A percentile compares a stretch with the other conserved stretches of the same genome.
Evolutionary conservation across 2,329 filamentous ascomycete species (phyloP).

Genomic region (Dactylellina sp.): DNA sequence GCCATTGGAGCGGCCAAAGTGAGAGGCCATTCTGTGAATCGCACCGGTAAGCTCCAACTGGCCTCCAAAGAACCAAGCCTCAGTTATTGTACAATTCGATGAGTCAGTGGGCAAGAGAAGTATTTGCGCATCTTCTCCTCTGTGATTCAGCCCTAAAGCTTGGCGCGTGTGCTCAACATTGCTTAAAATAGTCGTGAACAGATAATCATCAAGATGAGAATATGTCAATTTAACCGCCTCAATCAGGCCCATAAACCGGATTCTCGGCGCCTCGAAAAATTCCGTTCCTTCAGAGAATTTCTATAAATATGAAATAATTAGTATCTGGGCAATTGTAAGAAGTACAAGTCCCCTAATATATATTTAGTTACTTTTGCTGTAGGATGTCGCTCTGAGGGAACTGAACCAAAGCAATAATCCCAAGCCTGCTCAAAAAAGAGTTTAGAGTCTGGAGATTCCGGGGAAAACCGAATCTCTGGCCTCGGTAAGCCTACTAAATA

Average conservation of each 20-base stretch:
- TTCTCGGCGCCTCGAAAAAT: conserved; percentile 17
- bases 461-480: background rate
- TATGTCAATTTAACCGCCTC: conserved; percentile 1
- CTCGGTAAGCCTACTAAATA: conserved; percentile 13
- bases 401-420: background rate
- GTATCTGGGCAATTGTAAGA: background rate
- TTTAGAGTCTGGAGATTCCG: background rate
- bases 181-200: conserved; percentile 13
- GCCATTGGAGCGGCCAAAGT: conserved; percentile 39
- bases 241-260: conserved; percentile 34
- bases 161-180: conserved; percentile 15
- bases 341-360: no score
- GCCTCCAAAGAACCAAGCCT: conserved; percentile 37
- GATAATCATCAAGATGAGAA: background rate
- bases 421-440: conserved; percentile 17
- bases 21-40: conserved; percentile 20
- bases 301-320: conserved; percentile 4
- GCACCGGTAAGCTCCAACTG: conserved; percentile 28
- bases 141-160: conserved; percentile 23
- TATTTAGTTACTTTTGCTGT: conserved; percentile 9
- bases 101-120: conserved; percentile 6
- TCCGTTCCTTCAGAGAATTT: background rate
- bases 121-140: background rate
- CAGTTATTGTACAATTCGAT: conserved; percentile 1
- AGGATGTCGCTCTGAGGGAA: background rate